These are phyloP conservation scores for Syncephalastrum contaminatum DNA, from an alignment of 371 early-diverging fungal genomes.

Conservation along the genomic window DNA sequence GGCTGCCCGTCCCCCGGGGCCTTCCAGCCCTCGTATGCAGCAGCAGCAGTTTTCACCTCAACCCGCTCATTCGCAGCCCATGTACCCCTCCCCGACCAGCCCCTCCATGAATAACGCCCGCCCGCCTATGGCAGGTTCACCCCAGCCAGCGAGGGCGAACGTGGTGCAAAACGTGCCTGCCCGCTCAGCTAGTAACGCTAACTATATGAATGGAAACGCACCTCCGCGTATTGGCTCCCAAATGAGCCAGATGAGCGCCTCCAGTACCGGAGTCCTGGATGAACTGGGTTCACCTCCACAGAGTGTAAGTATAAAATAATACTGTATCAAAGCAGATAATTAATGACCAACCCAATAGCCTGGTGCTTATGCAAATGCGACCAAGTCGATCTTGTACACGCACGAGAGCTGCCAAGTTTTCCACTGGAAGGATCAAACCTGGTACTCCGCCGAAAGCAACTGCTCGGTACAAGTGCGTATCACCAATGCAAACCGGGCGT, in stretches of 20 bases:
- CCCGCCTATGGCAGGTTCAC: too few species aligned
- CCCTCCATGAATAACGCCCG: too few species aligned
- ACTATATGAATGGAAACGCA: too few species aligned
- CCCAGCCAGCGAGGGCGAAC: too few species aligned
- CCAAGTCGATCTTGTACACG: conserved; percentile 31
- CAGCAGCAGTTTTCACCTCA: conserved; percentile 1
- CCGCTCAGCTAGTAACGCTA: too few species aligned
- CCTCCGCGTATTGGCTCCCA: conserved; percentile 11
- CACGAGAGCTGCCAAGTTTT: conserved; percentile 42
- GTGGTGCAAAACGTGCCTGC: too few species aligned
- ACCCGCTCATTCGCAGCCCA: conserved; percentile 3
- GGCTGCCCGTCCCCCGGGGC: neutral
- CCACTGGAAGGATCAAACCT: conserved; percentile 45
- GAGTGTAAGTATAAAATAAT: conserved; percentile 22
- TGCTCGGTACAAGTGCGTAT: conserved; percentile 36
- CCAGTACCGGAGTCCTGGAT: conserved; percentile 4
- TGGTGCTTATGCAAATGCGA: conserved; percentile 22
- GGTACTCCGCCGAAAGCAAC: conserved; percentile 42
- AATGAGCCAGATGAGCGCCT: conserved; percentile 2
- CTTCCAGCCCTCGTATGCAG: conserved; percentile 16
- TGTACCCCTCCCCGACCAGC: conserved; percentile 6
- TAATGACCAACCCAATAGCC: neutral
- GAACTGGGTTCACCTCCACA: conserved; percentile 33
- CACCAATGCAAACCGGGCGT: conserved; percentile 31
- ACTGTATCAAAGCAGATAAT: neutral